phyloP scores from a whole-genome alignment of 495 filamentous ascomycete genomes.

The Talaromyces adpressus region DNA sequence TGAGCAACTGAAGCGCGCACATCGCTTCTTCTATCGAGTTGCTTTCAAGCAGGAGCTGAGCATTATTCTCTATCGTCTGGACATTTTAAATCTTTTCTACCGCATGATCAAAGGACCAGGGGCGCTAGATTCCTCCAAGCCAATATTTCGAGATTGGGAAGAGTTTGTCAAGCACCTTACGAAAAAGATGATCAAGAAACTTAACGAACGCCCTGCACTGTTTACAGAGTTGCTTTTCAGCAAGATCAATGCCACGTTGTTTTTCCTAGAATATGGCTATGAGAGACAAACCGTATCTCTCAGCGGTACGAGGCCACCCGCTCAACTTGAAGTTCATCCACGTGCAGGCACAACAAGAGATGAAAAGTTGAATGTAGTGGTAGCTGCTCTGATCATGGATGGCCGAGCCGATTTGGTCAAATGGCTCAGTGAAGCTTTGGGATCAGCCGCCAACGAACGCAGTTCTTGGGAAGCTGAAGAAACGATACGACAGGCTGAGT shows the following conservation, averaged over 20 bases:
- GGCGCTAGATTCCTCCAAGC: slow-evolving; percentile 54
- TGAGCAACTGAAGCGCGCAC: slow-evolving; percentile 82
- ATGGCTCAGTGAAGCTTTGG: slow-evolving; percentile 72
- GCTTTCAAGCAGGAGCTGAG: slow-evolving; percentile 91
- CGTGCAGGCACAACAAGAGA: slow-evolving; percentile 52
- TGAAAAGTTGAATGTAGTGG: slow-evolving; percentile 69
- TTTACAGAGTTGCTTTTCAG: slow-evolving; percentile 88
- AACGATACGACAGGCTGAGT: slow-evolving; percentile 44
- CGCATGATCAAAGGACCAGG: slow-evolving; percentile 90
- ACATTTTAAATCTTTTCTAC: slow-evolving; percentile 83
- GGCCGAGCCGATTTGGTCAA: slow-evolving; percentile 64
- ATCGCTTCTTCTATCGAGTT: slow-evolving; percentile 91
- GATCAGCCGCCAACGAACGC: slow-evolving; percentile 62
- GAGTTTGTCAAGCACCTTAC: slow-evolving; percentile 78
- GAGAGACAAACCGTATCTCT: slow-evolving; percentile 66
- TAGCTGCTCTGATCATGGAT: slow-evolving; percentile 70
- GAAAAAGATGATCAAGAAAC: slow-evolving; percentile 65
- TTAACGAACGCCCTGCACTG: slow-evolving; percentile 75
- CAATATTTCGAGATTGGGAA: slow-evolving; percentile 83
- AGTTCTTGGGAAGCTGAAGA: slow-evolving; percentile 72
- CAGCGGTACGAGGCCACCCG: slow-evolving; percentile 50
- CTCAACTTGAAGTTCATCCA: slow-evolving; percentile 72
- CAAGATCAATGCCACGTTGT: slow-evolving; percentile 76
- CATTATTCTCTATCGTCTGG: slow-evolving; percentile 80
- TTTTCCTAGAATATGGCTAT: slow-evolving; percentile 85